Evolutionary conservation across 768 basidiomycete genomes (phyloP).

Genomic region (Trichaptum fuscoviolaceum): DNA sequence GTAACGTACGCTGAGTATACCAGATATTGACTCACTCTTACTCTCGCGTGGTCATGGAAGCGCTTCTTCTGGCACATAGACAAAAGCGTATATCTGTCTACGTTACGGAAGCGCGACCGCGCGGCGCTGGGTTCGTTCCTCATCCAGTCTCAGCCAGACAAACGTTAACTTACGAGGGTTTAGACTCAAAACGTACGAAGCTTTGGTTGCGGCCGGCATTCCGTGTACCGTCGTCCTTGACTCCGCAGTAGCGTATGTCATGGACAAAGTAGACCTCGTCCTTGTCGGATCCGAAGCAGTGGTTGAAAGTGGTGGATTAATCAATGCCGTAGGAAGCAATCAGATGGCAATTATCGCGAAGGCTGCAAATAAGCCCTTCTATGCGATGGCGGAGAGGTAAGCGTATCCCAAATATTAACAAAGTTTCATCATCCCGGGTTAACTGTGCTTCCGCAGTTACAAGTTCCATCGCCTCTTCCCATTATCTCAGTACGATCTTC

Average conservation of each 20-base stretch:
- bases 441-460: constrained; percentile 51
- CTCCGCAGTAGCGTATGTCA: constrained; percentile 93
- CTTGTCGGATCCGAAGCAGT: constrained; percentile 98
- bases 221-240: constrained; percentile 94
- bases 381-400: constrained; percentile 89
- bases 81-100: constrained; percentile 95
- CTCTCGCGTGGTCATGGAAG: constrained; percentile 92
- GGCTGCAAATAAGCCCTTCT: constrained; percentile 92
- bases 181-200: constrained; percentile 89
- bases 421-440: not conserved
- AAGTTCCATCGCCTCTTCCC: constrained; percentile 98
- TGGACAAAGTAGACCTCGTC: constrained; percentile 94
- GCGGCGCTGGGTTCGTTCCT: constrained; percentile 70
- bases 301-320: constrained; percentile 90
- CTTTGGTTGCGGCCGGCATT: constrained; percentile 82
- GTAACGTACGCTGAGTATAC: not conserved
- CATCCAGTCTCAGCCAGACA: constrained; percentile 10
- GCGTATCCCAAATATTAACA: constrained; percentile 11
- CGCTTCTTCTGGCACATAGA: constrained; percentile 83
- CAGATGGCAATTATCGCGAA: constrained; percentile 97
- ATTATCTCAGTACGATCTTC: constrained; percentile 84
- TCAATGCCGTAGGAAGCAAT: constrained; percentile 92
- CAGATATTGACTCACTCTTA: constrained; percentile 97
- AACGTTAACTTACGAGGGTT: constrained; percentile 7
- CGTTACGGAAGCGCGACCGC: constrained; percentile 93